These are phyloP conservation scores for Rhodotorula mucilaginosa DNA, from an alignment of 1,284 basidiomycete species.

Conservation along the genomic window DNA sequence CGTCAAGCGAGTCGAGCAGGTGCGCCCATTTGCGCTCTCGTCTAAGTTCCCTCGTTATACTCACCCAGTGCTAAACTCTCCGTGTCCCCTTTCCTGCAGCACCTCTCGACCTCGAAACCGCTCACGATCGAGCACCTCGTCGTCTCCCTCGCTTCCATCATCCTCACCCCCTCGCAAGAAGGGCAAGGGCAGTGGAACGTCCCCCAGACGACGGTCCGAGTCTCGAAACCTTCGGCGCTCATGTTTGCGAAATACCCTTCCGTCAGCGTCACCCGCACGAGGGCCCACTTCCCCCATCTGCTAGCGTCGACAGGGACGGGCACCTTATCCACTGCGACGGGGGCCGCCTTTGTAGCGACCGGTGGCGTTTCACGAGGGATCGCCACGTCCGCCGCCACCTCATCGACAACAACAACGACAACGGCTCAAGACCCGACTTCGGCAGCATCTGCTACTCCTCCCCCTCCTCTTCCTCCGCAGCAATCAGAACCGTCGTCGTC, in stretches of 20 bases:
- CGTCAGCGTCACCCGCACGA: conserved; percentile 60
- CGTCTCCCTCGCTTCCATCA: conserved; percentile 58
- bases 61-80: no score
- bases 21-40: no score
- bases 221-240: conserved; percentile 73
- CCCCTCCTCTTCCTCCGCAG: no score
- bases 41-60: no score
- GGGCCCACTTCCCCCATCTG: conserved; percentile 42
- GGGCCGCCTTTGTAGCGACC: no score
- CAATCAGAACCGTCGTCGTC: no score
- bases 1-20: conserved; percentile 52
- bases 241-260: conserved; percentile 65
- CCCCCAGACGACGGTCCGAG: conserved; percentile 58
- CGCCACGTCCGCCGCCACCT: no score
- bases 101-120: conserved; percentile 57
- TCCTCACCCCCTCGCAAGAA: conserved; percentile 40
- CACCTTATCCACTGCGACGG: background rate
- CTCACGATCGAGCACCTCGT: conserved; percentile 73
- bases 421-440: no score
- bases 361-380: no score
- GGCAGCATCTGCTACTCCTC: no score
- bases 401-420: no score
- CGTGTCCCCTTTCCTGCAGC: no score
- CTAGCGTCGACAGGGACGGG: conserved; percentile 34
- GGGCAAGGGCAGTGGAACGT: conserved; percentile 5